A percentile compares a stretch with the other conserved stretches of the same genome.
Conservation (phyloP, 192 early-diverging fungal species). For the Diversispora eburnea region DNA sequence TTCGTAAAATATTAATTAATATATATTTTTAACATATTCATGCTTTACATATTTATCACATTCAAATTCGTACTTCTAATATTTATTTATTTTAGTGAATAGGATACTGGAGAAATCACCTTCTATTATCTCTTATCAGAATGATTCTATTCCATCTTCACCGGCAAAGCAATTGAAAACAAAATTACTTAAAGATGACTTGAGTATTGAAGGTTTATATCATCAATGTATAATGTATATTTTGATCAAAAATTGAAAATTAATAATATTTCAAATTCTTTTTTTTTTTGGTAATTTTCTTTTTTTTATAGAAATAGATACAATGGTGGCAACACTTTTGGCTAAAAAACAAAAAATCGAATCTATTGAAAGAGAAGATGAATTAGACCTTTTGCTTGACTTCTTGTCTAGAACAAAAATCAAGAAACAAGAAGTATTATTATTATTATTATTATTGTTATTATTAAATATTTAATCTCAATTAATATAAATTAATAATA, state of each 20-base stretch:
- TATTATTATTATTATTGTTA: no score
- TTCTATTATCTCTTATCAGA: background rate
- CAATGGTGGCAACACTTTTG: slow-evolving; percentile 53
- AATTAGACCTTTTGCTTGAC: slow-evolving; percentile 56
- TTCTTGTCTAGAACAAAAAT: slow-evolving; percentile 62
- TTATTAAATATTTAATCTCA: no score
- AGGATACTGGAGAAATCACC: slow-evolving; percentile 35
- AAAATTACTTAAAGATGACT: slow-evolving; percentile 33
- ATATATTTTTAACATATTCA: slow-evolving; percentile 14
- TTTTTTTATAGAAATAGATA: slow-evolving; percentile 59
- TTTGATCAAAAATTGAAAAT: background rate
- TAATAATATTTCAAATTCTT: background rate
- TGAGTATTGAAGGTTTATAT: background rate
- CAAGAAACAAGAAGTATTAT: slow-evolving; percentile 49
- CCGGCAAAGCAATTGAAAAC: slow-evolving; percentile 29
- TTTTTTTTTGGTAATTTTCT: background rate
- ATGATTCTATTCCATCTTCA: slow-evolving; percentile 15
- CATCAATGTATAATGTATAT: background rate
- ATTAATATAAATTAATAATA: no score
- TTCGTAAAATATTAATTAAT: slow-evolving; percentile 34
- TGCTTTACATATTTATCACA: background rate
- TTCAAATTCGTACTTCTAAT: background rate
- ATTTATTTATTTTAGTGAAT: slow-evolving; percentile 40
- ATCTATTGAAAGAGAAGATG: slow-evolving; percentile 50
- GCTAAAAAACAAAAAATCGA: slow-evolving; percentile 61